Evolutionary conservation across 768 basidiomycete species (phyloP).

Genomic region (Lactarius sp.): DNA sequence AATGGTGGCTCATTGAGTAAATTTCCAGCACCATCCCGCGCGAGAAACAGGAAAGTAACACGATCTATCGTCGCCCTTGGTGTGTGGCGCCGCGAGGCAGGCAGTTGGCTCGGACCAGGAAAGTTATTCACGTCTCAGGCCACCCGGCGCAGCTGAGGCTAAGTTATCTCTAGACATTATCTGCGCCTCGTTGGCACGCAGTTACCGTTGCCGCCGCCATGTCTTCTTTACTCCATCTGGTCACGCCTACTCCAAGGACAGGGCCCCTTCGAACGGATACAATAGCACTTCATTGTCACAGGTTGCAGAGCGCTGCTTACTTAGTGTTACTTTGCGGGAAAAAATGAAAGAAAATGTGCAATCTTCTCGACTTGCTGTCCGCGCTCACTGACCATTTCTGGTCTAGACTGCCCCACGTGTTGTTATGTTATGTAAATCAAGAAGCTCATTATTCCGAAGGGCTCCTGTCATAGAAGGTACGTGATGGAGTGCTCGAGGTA

Average conservation of each 20-base stretch:
- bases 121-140: neutral
- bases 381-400: neutral
- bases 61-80: neutral
- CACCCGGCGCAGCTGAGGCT: neutral
- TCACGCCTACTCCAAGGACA: neutral
- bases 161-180: neutral
- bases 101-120: neutral
- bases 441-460: neutral
- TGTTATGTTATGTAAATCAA: neutral
- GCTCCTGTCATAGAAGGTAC: neutral
- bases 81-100: neutral
- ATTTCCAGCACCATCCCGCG: too few relatives aligned
- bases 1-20: too few relatives aligned
- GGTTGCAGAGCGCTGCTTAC: neutral
- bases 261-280: neutral
- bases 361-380: neutral
- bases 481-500: constrained; percentile 1
- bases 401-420: neutral
- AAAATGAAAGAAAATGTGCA: neutral
- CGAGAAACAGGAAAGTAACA: too few relatives aligned
- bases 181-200: neutral
- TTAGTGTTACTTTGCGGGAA: neutral
- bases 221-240: constrained; percentile 19
- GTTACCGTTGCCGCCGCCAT: neutral
- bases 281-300: neutral